Conservation (phyloP, 345 rosid genomes). For the Carallia brachiata region DNA sequence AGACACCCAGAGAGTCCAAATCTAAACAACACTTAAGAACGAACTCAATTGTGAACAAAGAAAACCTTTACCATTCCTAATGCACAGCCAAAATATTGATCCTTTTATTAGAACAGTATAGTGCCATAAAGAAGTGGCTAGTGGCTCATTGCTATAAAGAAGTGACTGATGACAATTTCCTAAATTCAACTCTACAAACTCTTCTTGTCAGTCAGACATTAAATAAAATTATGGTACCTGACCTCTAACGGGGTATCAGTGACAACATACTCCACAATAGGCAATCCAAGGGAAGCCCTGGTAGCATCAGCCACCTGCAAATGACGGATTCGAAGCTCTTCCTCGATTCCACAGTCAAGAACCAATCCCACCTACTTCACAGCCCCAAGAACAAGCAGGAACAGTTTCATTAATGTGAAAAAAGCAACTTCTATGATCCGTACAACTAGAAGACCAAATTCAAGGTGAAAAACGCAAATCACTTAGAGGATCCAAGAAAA, state of each 20-base stretch:
- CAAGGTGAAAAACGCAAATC: neutral
- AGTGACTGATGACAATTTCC: neutral
- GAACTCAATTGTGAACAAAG: no score
- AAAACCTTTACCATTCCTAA: no score
- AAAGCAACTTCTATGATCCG: neutral
- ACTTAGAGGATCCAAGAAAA: neutral
- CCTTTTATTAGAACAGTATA: no score
- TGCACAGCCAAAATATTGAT: no score
- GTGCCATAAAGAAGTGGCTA: neutral
- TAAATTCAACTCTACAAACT: neutral
- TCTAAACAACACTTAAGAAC: no score
- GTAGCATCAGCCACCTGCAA: slow-evolving; percentile 69
- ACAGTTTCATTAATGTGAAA: slow-evolving; percentile 1
- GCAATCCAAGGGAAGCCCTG: slow-evolving; percentile 75
- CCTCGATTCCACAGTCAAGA: slow-evolving; percentile 61
- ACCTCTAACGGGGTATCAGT: slow-evolving; percentile 53
- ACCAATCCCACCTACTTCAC: slow-evolving; percentile 59
- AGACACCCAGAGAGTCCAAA: no score
- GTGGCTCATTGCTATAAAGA: neutral
- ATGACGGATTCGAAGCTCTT: slow-evolving; percentile 50
- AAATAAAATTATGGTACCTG: neutral
- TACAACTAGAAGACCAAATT: neutral
- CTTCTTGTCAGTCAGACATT: neutral
- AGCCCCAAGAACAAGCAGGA: neutral
- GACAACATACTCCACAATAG: slow-evolving; percentile 49